Conservation (phyloP, 352 stramenopile species). For the Globisporangium cylindrosporum region DNA sequence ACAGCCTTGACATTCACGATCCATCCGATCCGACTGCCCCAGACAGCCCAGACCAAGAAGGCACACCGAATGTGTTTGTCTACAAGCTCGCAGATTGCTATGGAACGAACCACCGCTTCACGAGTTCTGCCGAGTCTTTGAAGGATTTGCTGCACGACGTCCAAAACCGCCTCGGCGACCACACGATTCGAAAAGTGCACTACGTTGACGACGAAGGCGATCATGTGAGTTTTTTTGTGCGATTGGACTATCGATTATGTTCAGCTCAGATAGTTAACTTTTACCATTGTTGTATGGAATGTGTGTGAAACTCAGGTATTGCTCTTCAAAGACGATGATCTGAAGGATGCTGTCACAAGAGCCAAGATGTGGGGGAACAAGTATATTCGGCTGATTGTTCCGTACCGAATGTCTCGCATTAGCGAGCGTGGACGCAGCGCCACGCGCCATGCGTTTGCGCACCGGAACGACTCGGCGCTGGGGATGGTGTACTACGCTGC, state of each 20-base stretch:
- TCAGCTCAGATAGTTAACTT: no score
- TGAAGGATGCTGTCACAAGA: slow-evolving; percentile 76
- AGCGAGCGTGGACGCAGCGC: slow-evolving; percentile 22
- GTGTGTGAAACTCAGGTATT: slow-evolving; percentile 38
- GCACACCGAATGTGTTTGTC: slow-evolving; percentile 60
- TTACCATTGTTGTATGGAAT: slow-evolving; percentile 8
- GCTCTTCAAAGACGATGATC: slow-evolving; percentile 74
- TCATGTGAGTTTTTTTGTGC: slow-evolving; percentile 22
- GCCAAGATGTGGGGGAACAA: slow-evolving; percentile 82
- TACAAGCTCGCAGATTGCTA: slow-evolving; percentile 84
- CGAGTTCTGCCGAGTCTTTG: slow-evolving; percentile 72
- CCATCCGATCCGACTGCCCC: slow-evolving; percentile 25
- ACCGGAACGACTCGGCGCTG: slow-evolving; percentile 48
- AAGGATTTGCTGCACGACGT: slow-evolving; percentile 71
- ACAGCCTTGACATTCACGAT: slow-evolving; percentile 16
- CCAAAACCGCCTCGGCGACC: slow-evolving; percentile 65
- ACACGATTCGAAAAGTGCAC: slow-evolving; percentile 72
- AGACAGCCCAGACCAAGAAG: slow-evolving; percentile 25
- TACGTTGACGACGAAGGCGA: slow-evolving; percentile 85
- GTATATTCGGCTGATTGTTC: slow-evolving; percentile 74
- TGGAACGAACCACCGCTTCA: slow-evolving; percentile 83
- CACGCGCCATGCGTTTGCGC: slow-evolving; percentile 37
- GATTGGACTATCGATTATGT: background rate
- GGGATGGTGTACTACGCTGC: slow-evolving; percentile 82
- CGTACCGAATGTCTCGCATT: slow-evolving; percentile 35